Evolutionary conservation across 2,329 filamentous ascomycete species (phyloP), one percentile per base, ranked within the genome.

Genomic region (Hymenoscyphus repandus): DNA sequence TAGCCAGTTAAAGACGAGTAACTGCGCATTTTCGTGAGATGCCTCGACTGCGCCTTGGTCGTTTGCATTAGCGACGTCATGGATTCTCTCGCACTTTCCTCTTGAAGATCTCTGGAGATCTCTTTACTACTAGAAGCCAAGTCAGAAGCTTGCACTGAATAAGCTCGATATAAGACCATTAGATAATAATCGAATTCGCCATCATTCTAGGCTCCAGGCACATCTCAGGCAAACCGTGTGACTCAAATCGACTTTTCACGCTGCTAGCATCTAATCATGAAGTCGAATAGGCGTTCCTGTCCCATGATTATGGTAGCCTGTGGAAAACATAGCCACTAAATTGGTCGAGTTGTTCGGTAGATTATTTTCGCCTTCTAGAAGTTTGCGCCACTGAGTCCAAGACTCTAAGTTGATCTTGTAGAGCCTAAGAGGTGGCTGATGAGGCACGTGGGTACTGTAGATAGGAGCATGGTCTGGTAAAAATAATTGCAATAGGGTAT

Each of bases 41-140:
- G 30, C 17, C 15, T 13, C 5, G 34, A 27, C 17, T 20, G 31
- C 32, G 31, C 43, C 17, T 45, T 9, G 12, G 34, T 13, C 6
- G 27, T 30, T 44, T 33, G 43, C 43, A n/a, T 45, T 36, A 32
- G 43, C 43, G 43, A 34, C 32, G 32, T 45, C 43, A 45, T 45
- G 22, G 30, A 11, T 13, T 7, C 17, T 32, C 31, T 2, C 17
- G 10, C 34, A 13, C 15, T 13, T 37, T 13, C 34, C 12, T 13
- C 34, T 37, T 13, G 15, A 17, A 9, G 12, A 17, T 9, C 34
- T 13, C 5, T 9, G 5, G 34, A 37, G 5, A 11, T 13, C 12
- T 9, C 34, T 13, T 37, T 17, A 11, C 15, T 17, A 11, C 34
- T 17, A 13, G 10, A 17, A 17, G 34, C 12, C 12, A 13, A 3